Base-by-base conservation (phyloP, 2,329 filamentous ascomycete genomes). In the Aspergillus versicolor region DNA sequence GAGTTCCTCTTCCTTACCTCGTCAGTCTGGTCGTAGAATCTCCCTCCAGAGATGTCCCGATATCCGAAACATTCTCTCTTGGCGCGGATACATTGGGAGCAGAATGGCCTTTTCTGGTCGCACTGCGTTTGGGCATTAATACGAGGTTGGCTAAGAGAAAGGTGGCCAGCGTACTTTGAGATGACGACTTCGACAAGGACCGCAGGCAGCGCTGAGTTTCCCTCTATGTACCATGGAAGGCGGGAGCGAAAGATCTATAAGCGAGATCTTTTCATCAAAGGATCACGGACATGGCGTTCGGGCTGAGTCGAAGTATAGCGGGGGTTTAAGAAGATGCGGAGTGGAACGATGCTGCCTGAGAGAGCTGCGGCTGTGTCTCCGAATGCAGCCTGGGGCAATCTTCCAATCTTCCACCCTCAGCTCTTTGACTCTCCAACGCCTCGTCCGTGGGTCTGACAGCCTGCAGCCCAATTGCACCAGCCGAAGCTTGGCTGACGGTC, bases 21-120 rank as follows among this genome's bases (percentile, higher is more conserved):
- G 3, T 61, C 48, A 13, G 52, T 67, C 42, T 67, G 65, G 48
- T 67, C 65, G 43, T 55, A 58, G 27, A 67, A 52, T 19, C 63
- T 56, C 13, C 65, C 41, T n/a, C 49, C 42, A 3, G 45, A 44
- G 11, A 57, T 30, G 49, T 67, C 64, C 43, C 58, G 63, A 55
- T 67, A 67, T 3, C 65, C 65, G 0, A 47, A 55, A 41, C 65
- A 67, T 42, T 61, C 54, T 38, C 60, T 51, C 11, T 59, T 55
- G 7, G 54, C 56, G 38, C 63, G 43, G 3, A 63, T 21, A 37
- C 65, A 67, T 30, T 67, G 61, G 21, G 61, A 61, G 38, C 63
- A 67, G 5, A 58, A 65, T 12, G 65, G 64, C 3, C 41, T 54
- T 17, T 53, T 52, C 15, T 59, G 64, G 56, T 67, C 64, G 53